Percentiles rank a stretch among this genome's conserved stretches.
These are phyloP conservation scores for Sphaceloma murrayae DNA, from an alignment of 2,329 filamentous ascomycete genomes.

Conservation along the genomic window DNA sequence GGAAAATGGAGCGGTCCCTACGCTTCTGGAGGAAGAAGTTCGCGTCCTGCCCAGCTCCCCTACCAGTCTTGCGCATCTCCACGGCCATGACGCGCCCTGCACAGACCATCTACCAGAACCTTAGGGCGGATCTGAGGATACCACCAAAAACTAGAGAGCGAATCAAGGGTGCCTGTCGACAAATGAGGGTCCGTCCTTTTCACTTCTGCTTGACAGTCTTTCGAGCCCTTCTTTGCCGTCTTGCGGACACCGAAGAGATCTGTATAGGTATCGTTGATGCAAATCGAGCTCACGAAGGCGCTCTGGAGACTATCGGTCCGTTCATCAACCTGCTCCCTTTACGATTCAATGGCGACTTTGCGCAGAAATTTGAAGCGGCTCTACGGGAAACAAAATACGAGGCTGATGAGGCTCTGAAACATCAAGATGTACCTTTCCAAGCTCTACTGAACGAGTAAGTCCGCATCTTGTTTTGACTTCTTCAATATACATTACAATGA, in stretches of 20 bases:
- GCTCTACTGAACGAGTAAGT: slow-evolving; percentile 27
- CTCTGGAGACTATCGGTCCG: slow-evolving; percentile 29
- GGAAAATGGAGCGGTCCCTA: neutral
- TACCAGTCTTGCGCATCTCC: slow-evolving; percentile 24
- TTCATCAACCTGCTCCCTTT: slow-evolving; percentile 36
- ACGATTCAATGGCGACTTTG: slow-evolving; percentile 20
- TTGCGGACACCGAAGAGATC: slow-evolving; percentile 27
- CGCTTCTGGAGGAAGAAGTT: neutral
- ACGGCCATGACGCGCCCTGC: slow-evolving; percentile 19
- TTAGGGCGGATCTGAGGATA: neutral
- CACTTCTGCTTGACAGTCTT: slow-evolving; percentile 33
- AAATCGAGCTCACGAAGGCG: slow-evolving; percentile 25
- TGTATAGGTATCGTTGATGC: slow-evolving; percentile 37
- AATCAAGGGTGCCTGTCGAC: slow-evolving; percentile 4
- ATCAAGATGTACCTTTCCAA: slow-evolving; percentile 29
- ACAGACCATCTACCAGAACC: neutral
- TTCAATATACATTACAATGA: too few relatives aligned
- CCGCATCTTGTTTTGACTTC: too few relatives aligned
- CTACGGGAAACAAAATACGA: slow-evolving; percentile 20
- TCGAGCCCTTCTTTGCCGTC: slow-evolving; percentile 25
- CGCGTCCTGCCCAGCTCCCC: slow-evolving; percentile 11
- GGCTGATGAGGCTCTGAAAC: slow-evolving; percentile 21
- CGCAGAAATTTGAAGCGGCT: slow-evolving; percentile 21
- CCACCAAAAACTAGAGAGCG: neutral
- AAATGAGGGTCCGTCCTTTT: slow-evolving; percentile 22